Evolutionary conservation across 2,329 filamentous ascomycete genomes (phyloP), one percentile per base, ranked within the genome.

Genomic region (Colletotrichum karsti): DNA sequence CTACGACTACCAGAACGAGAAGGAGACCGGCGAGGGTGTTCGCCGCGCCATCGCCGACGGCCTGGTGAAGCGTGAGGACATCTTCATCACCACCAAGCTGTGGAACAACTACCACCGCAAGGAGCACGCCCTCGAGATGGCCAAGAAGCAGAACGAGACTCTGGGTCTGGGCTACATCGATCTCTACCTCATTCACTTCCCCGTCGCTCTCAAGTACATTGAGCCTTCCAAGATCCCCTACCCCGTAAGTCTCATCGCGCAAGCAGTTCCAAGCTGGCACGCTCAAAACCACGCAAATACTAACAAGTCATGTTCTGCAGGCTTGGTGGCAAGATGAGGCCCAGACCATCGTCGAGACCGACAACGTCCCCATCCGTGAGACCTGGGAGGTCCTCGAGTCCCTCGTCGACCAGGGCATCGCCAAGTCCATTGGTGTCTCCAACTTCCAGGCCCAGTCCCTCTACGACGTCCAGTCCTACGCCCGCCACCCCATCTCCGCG

Each of bases 61-160:
- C 33, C 85, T 90, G 51, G 84, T 93, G 10, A 89, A 90, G 85
- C 88, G 93, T 69, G 88, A 92, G 77, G 92, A 97, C 61, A 82
- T 97, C 70, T 97, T 96, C 81, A 88, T 97, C 67, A 93, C 93
- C 63, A 93, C 91, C 75, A 97, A 97, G 86, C 87, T 95, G 42
- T 97, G 93, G 92, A 92, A 90, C 76, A 93, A 92, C 57, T 95
- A 92, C 82, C 91, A 92, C 74, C 83, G 86, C 70, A 86, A 85
- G 1, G 84, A 90, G 73, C 88, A 90, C 73, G 91, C 92, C 15
- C 81, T 87, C 67, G 80, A 85, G 70, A 90, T 90, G 69, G 85
- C 90, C 53, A 83, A 86, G 70, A 84, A 87, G 42, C 90, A 90
- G 44, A 81, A 92, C 58, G 85, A 89, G 75, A 85, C 89, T 73